phyloP scores from a whole-genome alignment of 768 basidiomycete genomes.

The Naganishia kalamii region DNA sequence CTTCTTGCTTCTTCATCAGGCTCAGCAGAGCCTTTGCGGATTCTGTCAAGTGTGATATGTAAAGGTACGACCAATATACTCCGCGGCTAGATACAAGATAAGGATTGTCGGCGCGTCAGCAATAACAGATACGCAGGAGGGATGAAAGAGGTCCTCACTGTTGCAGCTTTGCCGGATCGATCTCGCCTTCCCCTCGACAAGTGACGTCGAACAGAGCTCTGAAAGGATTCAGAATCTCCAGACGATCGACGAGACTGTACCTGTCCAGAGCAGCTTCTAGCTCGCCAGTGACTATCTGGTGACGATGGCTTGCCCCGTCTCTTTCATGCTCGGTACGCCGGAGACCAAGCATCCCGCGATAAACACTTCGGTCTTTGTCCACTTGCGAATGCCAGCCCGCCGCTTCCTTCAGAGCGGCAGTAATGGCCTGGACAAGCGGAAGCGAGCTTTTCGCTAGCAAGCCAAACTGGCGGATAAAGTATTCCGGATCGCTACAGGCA shows the following conservation, averaged over 20 bases:
- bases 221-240: slow-evolving; percentile 35
- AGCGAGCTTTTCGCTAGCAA: slow-evolving; percentile 30
- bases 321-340: background rate
- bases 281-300: background rate
- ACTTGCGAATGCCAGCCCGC: slow-evolving; percentile 28
- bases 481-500: slow-evolving; percentile 31
- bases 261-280: slow-evolving; percentile 31
- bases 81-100: slow-evolving; percentile 23
- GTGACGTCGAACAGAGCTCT: slow-evolving; percentile 38
- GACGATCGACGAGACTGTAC: slow-evolving; percentile 23
- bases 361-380: slow-evolving; percentile 27
- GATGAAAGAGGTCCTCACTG: background rate
- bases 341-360: slow-evolving; percentile 12
- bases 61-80: slow-evolving; percentile 40
- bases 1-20: slow-evolving; percentile 31
- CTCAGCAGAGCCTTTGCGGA: slow-evolving; percentile 32
- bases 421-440: slow-evolving; percentile 29
- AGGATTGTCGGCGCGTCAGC: background rate
- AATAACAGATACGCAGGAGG: background rate
- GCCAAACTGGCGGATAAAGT: slow-evolving; percentile 35
- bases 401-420: slow-evolving; percentile 23
- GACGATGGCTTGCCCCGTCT: background rate
- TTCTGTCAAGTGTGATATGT: slow-evolving; percentile 43
- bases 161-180: background rate
- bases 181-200: slow-evolving; percentile 25